These are phyloP conservation scores for Didymella lethalis DNA, from an alignment of 2,329 filamentous ascomycete genomes.

Conservation along the genomic window DNA sequence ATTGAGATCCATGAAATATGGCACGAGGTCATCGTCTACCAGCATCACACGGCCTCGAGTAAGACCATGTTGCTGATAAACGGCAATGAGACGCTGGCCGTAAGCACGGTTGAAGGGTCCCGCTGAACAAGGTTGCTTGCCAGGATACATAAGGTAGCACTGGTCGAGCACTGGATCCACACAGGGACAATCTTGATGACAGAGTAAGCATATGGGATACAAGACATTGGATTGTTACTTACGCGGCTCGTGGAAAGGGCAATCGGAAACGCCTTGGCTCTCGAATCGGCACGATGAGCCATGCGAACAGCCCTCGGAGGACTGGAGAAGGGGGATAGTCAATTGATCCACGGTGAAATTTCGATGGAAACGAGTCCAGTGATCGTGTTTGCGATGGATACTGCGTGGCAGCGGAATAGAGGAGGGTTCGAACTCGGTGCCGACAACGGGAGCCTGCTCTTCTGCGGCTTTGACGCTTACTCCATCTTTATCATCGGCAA, in stretches of 20 bases:
- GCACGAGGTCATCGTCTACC: conserved; percentile 31
- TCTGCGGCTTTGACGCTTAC: neutral
- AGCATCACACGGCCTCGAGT: conserved; percentile 36
- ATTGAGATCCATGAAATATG: conserved; percentile 21
- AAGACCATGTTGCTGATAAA: conserved; percentile 26
- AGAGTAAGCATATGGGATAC: neutral
- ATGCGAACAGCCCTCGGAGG: conserved; percentile 14
- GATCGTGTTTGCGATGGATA: conserved; percentile 27
- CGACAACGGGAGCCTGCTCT: neutral
- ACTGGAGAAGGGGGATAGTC: conserved; percentile 16
- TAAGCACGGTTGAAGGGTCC: conserved; percentile 37
- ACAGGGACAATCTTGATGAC: conserved; percentile 22
- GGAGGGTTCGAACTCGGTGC: neutral
- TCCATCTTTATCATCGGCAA: neutral
- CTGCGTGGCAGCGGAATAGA: neutral
- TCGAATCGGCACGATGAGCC: conserved; percentile 27
- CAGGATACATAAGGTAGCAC: conserved; percentile 33
- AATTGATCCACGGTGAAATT: conserved; percentile 30
- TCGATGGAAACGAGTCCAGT: conserved; percentile 30
- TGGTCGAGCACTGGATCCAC: conserved; percentile 31
- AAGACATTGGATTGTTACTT: conserved; percentile 3
- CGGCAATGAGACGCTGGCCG: conserved; percentile 28
- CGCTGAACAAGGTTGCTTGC: conserved; percentile 9
- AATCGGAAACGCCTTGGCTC: conserved; percentile 25
- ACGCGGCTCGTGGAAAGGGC: conserved; percentile 36